Conservation (phyloP, 2,329 filamentous ascomycete species). For the Rasamsonia emersonii region DNA sequence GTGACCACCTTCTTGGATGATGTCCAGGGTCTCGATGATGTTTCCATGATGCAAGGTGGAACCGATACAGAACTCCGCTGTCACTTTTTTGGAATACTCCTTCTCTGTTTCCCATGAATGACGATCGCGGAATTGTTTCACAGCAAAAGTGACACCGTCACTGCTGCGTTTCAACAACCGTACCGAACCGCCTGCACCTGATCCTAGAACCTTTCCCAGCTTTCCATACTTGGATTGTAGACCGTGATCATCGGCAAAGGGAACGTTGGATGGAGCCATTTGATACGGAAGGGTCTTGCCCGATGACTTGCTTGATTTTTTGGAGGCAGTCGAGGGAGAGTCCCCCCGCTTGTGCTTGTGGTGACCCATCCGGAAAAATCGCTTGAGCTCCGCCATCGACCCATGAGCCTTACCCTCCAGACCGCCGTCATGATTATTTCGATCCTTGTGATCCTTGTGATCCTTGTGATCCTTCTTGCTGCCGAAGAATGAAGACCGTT, state of each 20-base stretch:
- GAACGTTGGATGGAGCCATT: constrained; percentile 46
- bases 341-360: constrained; percentile 55
- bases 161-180: constrained; percentile 87
- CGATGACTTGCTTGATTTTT: constrained; percentile 39
- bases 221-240: constrained; percentile 90
- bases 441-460: constrained; percentile 32
- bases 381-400: constrained; percentile 89
- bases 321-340: constrained; percentile 54
- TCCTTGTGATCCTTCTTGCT: constrained; percentile 44
- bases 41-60: constrained; percentile 96
- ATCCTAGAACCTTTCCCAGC: constrained; percentile 85
- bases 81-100: constrained; percentile 97
- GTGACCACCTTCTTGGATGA: constrained; percentile 83
- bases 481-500: constrained; percentile 47
- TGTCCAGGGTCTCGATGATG: constrained; percentile 95
- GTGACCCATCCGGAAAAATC: constrained; percentile 78
- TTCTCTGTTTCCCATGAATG: constrained; percentile 90
- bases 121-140: constrained; percentile 89
- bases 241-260: constrained; percentile 90
- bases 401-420: constrained; percentile 51
- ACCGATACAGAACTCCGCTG: constrained; percentile 95
- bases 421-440: constrained; percentile 27
- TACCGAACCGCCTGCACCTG: constrained; percentile 89
- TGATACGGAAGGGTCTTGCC: constrained; percentile 49
- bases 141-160: constrained; percentile 88